Conservation (phyloP, 331 rosid genomes). For the Quercus lobata region DNA sequence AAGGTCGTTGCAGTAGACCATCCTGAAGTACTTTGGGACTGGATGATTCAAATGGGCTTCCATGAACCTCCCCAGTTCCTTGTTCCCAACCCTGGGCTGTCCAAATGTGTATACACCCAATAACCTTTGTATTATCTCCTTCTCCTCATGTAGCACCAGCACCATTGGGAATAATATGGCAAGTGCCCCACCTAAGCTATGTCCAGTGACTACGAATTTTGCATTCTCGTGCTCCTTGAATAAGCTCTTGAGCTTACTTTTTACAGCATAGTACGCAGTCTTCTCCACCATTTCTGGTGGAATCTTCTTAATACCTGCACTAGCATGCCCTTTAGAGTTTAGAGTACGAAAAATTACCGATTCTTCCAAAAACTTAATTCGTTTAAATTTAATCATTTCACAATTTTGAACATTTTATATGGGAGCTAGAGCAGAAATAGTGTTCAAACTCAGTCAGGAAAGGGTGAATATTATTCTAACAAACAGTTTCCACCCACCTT, state of each 20-base stretch:
- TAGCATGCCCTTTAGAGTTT: background rate
- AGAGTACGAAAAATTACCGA: too few relatives aligned
- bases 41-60: constrained; percentile 45
- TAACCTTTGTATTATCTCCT: constrained; percentile 50
- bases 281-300: constrained; percentile 30
- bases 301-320: constrained; percentile 1
- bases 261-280: constrained; percentile 59
- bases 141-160: constrained; percentile 56
- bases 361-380: too few relatives aligned
- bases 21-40: constrained; percentile 57
- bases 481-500: constrained; percentile 7
- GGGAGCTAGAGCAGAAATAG: too few relatives aligned
- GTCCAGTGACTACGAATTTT: constrained; percentile 69
- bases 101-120: constrained; percentile 72
- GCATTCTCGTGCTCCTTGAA: constrained; percentile 63
- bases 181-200: constrained; percentile 83
- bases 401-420: too few relatives aligned
- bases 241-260: constrained; percentile 42
- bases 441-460: too few relatives aligned
- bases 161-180: constrained; percentile 70
- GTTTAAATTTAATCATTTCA: too few relatives aligned
- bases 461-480: too few relatives aligned
- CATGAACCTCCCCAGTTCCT: constrained; percentile 56
- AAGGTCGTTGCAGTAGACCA: constrained; percentile 79
- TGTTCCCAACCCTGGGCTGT: constrained; percentile 73